Evolutionary conservation across 768 basidiomycete genomes (phyloP), one percentile per base, ranked within the genome.

Genomic region (Chiua virens): DNA sequence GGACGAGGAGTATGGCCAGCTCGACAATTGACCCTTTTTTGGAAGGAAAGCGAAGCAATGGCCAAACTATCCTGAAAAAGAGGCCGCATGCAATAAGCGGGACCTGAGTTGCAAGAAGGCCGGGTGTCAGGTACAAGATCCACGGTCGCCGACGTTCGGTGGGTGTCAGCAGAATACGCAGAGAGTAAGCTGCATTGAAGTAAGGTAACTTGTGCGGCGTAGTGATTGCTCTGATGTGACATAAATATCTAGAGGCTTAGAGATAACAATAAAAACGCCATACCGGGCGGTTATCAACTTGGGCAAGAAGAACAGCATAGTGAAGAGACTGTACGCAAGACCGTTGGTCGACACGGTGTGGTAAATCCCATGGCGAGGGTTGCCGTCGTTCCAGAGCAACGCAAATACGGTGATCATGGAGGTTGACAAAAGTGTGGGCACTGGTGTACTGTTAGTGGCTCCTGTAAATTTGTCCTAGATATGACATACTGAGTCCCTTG

Each of bases 41-140:
- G 36, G 66, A 52, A 7, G 68, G 57, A 11, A 76, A 42, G 8
- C 62, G 65, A 54, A 71, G 40, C 14, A 89, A 67, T 2, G 79
- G 54, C 17, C 78, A 69, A 27, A 80, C 50, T 5, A 69, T 61
- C 30, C 74, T 67, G 28, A 79, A 60, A 28, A 76, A 66, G 23
- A 80, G 61, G 38, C 77, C 70, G 49, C 78, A 82, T 10, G 66
- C 57, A 14, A 82, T 68, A 51, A 79, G 79, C 18, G 73, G 46
- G 6, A 77, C 56, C 41, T 80, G 69, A 0, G 75, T 68, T 3
- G 70, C 61, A 34, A 82, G 69, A 38, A 86, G 70, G 17, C 82
- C 91, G 0, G 91, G 91, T 1, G 90, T 92, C 35, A 89, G 58
- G 64, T 90, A 93, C 38, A 93, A 66, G 35, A 85, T 76, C 89